Evolutionary conservation across 2,329 filamentous ascomycete species (phyloP).

Genomic region (Mycosphaerella sp.): DNA sequence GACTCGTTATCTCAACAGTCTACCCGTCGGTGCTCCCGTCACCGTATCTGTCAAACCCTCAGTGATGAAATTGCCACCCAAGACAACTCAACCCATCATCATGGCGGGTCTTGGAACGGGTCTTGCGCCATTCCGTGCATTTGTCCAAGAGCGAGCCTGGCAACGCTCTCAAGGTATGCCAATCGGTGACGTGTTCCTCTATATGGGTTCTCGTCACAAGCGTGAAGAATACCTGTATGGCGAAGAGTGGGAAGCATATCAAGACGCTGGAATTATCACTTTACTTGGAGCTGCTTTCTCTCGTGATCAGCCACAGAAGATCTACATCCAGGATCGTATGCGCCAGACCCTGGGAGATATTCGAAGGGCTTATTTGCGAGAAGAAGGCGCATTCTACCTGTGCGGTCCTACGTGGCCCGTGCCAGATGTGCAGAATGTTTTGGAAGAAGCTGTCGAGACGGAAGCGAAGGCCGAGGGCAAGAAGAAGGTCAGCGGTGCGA

Average conservation of each 20-base stretch:
- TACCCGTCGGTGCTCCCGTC: conserved; percentile 69
- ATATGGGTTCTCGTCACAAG: conserved; percentile 95
- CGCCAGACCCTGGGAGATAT: conserved; percentile 78
- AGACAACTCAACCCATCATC: conserved; percentile 86
- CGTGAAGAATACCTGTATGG: conserved; percentile 98
- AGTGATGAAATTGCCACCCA: conserved; percentile 94
- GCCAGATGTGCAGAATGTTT: conserved; percentile 86
- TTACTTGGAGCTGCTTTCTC: conserved; percentile 91
- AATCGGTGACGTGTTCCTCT: conserved; percentile 86
- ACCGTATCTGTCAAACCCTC: conserved; percentile 96
- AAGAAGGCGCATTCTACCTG: conserved; percentile 92
- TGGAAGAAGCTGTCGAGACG: conserved; percentile 81
- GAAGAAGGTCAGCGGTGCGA: conserved; percentile 35
- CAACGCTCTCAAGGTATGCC: conserved; percentile 96
- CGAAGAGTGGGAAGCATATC: conserved; percentile 98
- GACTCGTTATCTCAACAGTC: conserved; percentile 75
- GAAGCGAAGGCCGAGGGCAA: conserved; percentile 57
- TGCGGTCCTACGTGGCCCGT: conserved; percentile 98
- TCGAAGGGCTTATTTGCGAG: conserved; percentile 73
- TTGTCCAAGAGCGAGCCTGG: conserved; percentile 95
- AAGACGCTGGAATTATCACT: conserved; percentile 91
- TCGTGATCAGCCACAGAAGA: conserved; percentile 94
- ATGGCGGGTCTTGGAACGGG: conserved; percentile 99
- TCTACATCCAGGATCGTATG: conserved; percentile 99
- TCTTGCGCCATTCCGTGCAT: conserved; percentile 97